These are phyloP conservation scores for Pyrrhoderma lamaoense DNA, from an alignment of 1,284 basidiomycete genomes.

Conservation along the genomic window DNA sequence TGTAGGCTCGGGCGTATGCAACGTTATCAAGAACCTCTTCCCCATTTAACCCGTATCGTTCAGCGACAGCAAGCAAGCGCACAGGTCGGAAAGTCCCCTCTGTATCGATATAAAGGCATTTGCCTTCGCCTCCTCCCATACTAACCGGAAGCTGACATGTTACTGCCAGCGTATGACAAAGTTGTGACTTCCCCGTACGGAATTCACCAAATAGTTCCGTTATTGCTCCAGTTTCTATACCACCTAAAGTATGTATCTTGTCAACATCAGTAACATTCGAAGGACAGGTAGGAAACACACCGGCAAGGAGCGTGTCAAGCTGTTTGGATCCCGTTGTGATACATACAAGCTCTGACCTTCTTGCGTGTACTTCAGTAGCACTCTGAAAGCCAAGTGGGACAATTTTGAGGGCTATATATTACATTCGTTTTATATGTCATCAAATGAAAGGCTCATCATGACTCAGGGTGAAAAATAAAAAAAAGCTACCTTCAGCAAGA, in stretches of 20 bases:
- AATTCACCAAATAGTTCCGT: conserved; percentile 99
- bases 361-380: conserved; percentile 94
- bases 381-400: conserved; percentile 98
- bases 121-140: conserved; percentile 99
- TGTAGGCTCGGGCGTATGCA: conserved; percentile 97
- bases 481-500: conserved; percentile 72
- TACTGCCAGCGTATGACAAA: conserved; percentile 97
- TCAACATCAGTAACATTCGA: not conserved
- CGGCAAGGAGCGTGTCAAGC: conserved; percentile 91
- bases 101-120: conserved; percentile 98
- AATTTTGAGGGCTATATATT: conserved; percentile 78
- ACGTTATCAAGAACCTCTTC: conserved; percentile 99
- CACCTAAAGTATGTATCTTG: conserved; percentile 43
- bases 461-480: not conserved
- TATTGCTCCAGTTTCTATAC: conserved; percentile 97
- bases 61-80: conserved; percentile 89
- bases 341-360: conserved; percentile 92
- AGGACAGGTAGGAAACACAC: conserved; percentile 38
- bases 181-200: conserved; percentile 95
- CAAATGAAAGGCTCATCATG: not conserved
- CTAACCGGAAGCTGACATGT: conserved; percentile 96
- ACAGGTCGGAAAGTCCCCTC: conserved; percentile 98
- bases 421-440: not conserved
- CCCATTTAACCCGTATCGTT: conserved; percentile 91
- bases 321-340: conserved; percentile 97